A percentile compares a stretch with the other conserved stretches of the same genome.
Evolutionary conservation across 768 basidiomycete species (phyloP).

Genomic region (Termitomyces eurrhizus): DNA sequence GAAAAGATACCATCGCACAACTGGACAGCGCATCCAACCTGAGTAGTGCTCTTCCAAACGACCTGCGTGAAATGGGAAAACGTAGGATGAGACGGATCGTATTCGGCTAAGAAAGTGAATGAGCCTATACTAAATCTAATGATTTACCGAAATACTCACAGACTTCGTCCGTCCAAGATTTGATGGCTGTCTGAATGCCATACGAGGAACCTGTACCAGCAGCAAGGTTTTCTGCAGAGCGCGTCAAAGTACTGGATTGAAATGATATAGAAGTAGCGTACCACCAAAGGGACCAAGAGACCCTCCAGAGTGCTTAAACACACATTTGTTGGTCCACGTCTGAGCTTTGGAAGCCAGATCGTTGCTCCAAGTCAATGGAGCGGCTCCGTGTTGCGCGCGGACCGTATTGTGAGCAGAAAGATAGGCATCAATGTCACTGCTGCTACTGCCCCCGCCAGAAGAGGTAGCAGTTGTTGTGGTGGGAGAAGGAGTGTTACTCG

Average conservation of each 20-base stretch:
- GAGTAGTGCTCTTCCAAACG: conserved; percentile 65
- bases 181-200: conserved; percentile 45
- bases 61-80: conserved; percentile 74
- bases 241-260: neutral
- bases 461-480: conserved; percentile 11
- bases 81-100: conserved; percentile 51
- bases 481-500: conserved; percentile 14
- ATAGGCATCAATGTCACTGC: conserved; percentile 48
- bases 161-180: conserved; percentile 65
- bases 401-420: conserved; percentile 59
- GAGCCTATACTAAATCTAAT: neutral
- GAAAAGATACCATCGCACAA: conserved; percentile 57
- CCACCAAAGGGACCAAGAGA: conserved; percentile 61
- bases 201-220: conserved; percentile 60
- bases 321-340: conserved; percentile 64
- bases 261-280: conserved; percentile 23
- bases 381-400: conserved; percentile 62
- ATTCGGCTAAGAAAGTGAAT: conserved; percentile 36
- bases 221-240: conserved; percentile 61
- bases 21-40: conserved; percentile 61
- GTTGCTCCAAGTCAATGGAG: conserved; percentile 59
- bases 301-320: conserved; percentile 68
- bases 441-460: conserved; percentile 18
- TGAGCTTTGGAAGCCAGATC: conserved; percentile 59
- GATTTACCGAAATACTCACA: conserved; percentile 36